A percentile compares a stretch with the other conserved stretches of the same genome.
Conservation (phyloP, 2,329 filamentous ascomycete genomes). For the Chrysosporium keratinophilum region DNA sequence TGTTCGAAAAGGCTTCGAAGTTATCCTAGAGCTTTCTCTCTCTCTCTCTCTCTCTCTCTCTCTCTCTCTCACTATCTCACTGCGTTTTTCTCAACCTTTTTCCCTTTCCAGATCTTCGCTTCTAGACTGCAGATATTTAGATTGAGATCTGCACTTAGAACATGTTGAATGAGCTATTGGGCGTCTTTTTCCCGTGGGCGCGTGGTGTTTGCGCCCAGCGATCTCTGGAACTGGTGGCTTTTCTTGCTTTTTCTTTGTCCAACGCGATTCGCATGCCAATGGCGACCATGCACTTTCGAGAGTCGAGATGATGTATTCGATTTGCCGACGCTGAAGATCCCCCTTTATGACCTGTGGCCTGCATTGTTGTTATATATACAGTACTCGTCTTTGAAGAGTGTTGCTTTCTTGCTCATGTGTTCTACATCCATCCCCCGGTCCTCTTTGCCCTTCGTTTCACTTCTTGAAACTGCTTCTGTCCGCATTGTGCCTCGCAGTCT, state of each 20-base stretch:
- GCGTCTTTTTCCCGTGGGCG: not conserved
- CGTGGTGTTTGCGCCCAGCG: not conserved
- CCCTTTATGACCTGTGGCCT: not conserved
- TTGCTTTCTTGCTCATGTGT: no score
- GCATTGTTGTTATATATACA: not conserved
- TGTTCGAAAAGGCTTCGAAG: slow-evolving; percentile 43
- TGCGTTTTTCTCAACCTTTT: not conserved
- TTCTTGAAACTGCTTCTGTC: not conserved
- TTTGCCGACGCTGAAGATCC: not conserved
- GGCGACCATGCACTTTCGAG: slow-evolving; percentile 1
- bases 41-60: no score
- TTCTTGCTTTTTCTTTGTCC: slow-evolving; percentile 5
- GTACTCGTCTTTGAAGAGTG: no score
- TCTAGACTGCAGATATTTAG: slow-evolving; percentile 5
- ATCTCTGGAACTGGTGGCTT: not conserved
- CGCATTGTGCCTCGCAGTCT: not conserved
- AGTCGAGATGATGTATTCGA: not conserved
- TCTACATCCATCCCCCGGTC: not conserved
- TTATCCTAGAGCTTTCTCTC: slow-evolving; percentile 21
- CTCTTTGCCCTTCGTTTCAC: not conserved
- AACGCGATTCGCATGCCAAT: slow-evolving; percentile 3
- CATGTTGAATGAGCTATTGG: not conserved
- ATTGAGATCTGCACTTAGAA: slow-evolving; percentile 3
- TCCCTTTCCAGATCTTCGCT: not conserved
- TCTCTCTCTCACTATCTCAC: no score